Base-by-base conservation (phyloP, 2,329 filamentous ascomycete genomes). In the Diplodia mutila region DNA sequence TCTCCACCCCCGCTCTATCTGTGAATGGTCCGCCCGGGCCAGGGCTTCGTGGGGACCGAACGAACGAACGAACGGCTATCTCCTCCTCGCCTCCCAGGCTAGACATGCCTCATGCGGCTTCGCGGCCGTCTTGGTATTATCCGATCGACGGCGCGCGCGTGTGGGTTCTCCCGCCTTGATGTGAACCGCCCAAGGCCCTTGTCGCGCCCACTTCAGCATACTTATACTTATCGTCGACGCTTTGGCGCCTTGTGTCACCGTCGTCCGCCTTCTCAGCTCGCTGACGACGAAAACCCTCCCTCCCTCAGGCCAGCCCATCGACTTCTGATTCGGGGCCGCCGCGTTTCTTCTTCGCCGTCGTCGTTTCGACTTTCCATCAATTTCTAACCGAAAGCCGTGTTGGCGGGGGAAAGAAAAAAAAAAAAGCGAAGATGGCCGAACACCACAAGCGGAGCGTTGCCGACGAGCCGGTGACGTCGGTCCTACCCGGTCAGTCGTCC, bases 381-480 rank as follows among this genome's bases (percentile, higher is more conserved):
- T 14, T 34, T 23, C 21, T 25, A 14, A 25, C 29, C 18, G 25
- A 27, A 21, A 12, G 25, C 8, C 48, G 16, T 18, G n/a, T n/a
- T n/a, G 59, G 34, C 21, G 9, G 29, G 3, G 9, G n/a, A n/a
- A n/a, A n/a, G n/a, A n/a, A n/a, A n/a, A n/a, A n/a, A n/a, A 37
- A 37, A 37, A 55, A 4, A 55, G 18, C 69, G 54, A 72, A 49
- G 71, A 71, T 67, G 66, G 68, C 69, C 42, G 67, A 68, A 39
- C 57, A 67, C 12, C 66, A 55, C 73, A 72, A 67, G 48, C 32
- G 59, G 68, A 81, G 77, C 54, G 80, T 85, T 27, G 80, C 78
- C 9, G 78, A 84, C 48, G 83, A 84, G 71, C 83, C 81, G 8
- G 85, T 87, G 29, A 86, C 85, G 0, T 85, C 85, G 0, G 78